A percentile compares a stretch with the other conserved stretches of the same genome.
Evolutionary conservation across 805 yeast species (phyloP).

Genomic region (Helenozyma baotianmanensis): DNA sequence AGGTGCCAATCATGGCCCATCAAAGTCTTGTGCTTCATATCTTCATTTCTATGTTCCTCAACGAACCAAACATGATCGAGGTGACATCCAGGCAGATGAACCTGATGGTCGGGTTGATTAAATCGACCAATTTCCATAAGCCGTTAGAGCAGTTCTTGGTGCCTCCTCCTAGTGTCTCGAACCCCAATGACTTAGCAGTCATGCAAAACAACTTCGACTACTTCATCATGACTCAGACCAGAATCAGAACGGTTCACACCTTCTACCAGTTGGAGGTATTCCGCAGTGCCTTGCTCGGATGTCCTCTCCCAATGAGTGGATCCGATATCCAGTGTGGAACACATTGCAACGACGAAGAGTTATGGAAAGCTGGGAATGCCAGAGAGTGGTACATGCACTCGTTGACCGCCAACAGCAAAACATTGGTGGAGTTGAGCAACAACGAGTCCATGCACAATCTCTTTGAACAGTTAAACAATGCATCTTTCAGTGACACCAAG

Average conservation of each 20-base stretch:
- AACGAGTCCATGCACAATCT: constrained; percentile 45
- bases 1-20: constrained; percentile 52
- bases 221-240: constrained; percentile 50
- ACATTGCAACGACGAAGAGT: constrained; percentile 53
- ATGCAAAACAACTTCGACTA: constrained; percentile 45
- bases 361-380: constrained; percentile 53
- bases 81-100: constrained; percentile 49
- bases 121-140: constrained; percentile 47
- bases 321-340: constrained; percentile 53
- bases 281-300: constrained; percentile 42
- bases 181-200: constrained; percentile 19
- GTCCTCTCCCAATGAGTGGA: constrained; percentile 38
- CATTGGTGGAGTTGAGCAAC: constrained; percentile 53
- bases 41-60: constrained; percentile 52
- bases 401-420: constrained; percentile 6
- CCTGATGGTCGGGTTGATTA: constrained; percentile 50
- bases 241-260: constrained; percentile 50
- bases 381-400: constrained; percentile 46
- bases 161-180: constrained; percentile 19
- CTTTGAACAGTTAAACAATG: constrained; percentile 43
- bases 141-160: constrained; percentile 36
- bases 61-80: constrained; percentile 48
- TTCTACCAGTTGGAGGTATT: constrained; percentile 48
- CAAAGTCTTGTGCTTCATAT: constrained; percentile 54
- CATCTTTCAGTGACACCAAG: constrained; percentile 28